These are phyloP conservation scores for Protea cynaroides DNA, from an alignment of 164 flowering plant genomes.

Conservation along the genomic window DNA sequence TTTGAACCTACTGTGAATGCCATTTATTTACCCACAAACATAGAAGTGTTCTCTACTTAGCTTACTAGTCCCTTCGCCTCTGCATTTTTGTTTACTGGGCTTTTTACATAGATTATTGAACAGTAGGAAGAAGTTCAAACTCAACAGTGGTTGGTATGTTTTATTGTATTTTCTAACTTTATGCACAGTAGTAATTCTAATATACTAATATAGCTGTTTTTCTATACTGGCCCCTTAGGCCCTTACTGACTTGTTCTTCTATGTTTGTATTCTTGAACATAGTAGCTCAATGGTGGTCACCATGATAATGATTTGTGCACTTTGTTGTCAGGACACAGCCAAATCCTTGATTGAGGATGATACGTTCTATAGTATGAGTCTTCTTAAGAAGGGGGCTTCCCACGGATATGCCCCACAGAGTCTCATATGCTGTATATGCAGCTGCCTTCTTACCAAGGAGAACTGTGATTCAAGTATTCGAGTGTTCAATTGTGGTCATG, in stretches of 20 bases:
- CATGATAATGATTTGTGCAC: not conserved
- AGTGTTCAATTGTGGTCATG: constrained; percentile 86
- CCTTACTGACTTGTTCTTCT: not conserved
- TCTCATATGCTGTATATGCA: constrained; percentile 67
- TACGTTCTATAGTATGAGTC: constrained; percentile 79
- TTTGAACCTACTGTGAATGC: not conserved
- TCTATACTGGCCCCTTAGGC: not conserved
- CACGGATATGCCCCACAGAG: constrained; percentile 87
- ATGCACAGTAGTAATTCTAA: not conserved
- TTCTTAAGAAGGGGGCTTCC: constrained; percentile 85
- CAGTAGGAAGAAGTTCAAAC: not conserved
- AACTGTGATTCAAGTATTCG: constrained; percentile 46
- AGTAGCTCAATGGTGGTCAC: not conserved
- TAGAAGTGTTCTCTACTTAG: not conserved
- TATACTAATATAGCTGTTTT: not conserved
- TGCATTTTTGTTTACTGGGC: not conserved
- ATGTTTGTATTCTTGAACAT: not conserved
- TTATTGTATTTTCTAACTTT: not conserved
- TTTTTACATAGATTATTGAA: not conserved
- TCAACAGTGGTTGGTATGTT: not conserved
- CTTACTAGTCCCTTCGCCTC: not conserved
- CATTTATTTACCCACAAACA: not conserved
- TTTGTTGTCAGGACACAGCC: constrained; percentile 68
- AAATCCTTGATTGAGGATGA: constrained; percentile 93
- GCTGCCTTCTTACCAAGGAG: constrained; percentile 45